These are phyloP conservation scores for Zopfia rhizophila DNA, from an alignment of 2,329 filamentous ascomycete species.

Conservation along the genomic window DNA sequence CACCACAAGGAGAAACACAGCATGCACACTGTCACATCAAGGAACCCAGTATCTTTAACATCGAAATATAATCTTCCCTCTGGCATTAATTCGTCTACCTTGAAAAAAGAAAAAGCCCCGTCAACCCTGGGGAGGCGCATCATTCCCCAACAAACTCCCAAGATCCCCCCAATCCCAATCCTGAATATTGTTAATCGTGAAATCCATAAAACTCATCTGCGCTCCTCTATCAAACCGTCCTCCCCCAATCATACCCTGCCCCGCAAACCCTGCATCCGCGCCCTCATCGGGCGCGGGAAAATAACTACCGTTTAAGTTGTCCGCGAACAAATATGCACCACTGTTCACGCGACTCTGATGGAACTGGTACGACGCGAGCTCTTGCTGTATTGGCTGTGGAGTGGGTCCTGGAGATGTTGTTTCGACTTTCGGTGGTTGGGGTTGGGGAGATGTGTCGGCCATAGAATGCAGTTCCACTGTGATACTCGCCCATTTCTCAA, in stretches of 20 bases:
- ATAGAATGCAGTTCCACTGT: constrained; percentile 50
- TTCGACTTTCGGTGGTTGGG: constrained; percentile 2
- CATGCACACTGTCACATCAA: too few species aligned
- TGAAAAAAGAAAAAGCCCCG: too few species aligned
- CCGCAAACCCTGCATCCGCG: constrained; percentile 25
- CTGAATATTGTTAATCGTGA: constrained; percentile 47
- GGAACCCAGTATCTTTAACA: too few species aligned
- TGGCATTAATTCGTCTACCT: too few species aligned
- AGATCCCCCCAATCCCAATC: constrained; percentile 50
- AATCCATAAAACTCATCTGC: constrained; percentile 50
- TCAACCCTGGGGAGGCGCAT: constrained; percentile 15
- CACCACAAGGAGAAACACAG: too few species aligned
- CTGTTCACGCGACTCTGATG: constrained; percentile 36
- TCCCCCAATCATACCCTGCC: too few species aligned
- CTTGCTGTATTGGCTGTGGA: constrained; percentile 21
- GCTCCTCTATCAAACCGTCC: constrained; percentile 38
- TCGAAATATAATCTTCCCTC: too few species aligned
- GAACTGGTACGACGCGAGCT: constrained; percentile 29
- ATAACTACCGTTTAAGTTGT: constrained; percentile 32
- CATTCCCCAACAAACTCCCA: constrained; percentile 37
- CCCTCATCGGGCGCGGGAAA: constrained; percentile 33
- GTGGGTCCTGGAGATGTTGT: constrained; percentile 8
- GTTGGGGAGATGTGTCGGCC: constrained; percentile 29
- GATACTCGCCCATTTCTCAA: constrained; percentile 49
- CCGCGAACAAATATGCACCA: constrained; percentile 44